Percentiles rank a stretch among this genome's conserved stretches.
phyloP scores from a whole-genome alignment of 805 yeast species.

The Starmerella apicola region DNA sequence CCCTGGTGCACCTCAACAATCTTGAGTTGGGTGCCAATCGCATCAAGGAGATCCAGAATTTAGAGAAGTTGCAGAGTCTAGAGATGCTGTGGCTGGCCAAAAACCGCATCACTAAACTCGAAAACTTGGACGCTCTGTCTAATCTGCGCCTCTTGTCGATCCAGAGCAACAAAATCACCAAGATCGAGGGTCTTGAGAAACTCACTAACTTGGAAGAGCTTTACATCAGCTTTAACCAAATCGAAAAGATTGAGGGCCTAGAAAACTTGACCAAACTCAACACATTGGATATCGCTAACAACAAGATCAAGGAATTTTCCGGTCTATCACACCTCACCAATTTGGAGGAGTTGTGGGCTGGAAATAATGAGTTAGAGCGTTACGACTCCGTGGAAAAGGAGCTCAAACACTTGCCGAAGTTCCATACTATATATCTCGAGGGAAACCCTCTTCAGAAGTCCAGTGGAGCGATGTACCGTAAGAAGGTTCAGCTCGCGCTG shows the following conservation, averaged over 20 bases:
- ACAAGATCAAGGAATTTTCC: slow-evolving; percentile 48
- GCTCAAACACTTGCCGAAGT: slow-evolving; percentile 44
- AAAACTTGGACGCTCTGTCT: slow-evolving; percentile 46
- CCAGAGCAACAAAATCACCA: slow-evolving; percentile 70
- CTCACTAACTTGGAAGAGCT: slow-evolving; percentile 68
- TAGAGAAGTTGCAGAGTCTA: slow-evolving; percentile 43
- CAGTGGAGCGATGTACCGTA: slow-evolving; percentile 71
- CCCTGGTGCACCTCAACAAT: slow-evolving; percentile 44
- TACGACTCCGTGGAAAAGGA: slow-evolving; percentile 60
- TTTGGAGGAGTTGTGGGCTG: slow-evolving; percentile 92
- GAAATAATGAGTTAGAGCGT: slow-evolving; percentile 55
- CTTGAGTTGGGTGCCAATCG: slow-evolving; percentile 88
- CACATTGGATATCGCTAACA: slow-evolving; percentile 72
- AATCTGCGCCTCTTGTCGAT: slow-evolving; percentile 70
- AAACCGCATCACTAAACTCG: slow-evolving; percentile 54
- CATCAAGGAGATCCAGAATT: slow-evolving; percentile 41
- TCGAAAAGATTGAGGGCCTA: slow-evolving; percentile 62
- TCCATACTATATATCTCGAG: slow-evolving; percentile 88
- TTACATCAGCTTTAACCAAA: slow-evolving; percentile 75
- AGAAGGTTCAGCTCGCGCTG: slow-evolving; percentile 63
- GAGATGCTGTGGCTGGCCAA: slow-evolving; percentile 88
- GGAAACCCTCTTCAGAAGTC: slow-evolving; percentile 74
- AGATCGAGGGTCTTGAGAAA: slow-evolving; percentile 68
- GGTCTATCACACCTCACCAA: slow-evolving; percentile 50
- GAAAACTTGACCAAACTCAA: slow-evolving; percentile 55